Conservation (phyloP, 371 early-diverging fungal genomes). For the Mortierella sp. region DNA sequence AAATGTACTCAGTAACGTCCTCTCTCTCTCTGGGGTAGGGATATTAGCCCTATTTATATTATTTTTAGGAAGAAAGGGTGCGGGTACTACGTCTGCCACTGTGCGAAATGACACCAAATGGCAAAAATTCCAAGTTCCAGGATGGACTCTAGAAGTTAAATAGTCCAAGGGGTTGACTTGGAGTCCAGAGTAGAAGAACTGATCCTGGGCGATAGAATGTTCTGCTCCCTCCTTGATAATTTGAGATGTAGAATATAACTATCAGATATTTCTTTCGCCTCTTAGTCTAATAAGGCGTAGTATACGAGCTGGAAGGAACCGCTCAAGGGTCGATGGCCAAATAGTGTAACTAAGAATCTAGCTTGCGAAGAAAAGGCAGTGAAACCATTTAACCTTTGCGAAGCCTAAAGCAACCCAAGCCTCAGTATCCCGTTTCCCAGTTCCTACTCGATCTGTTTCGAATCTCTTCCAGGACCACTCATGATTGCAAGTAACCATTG, state of each 20-base stretch:
- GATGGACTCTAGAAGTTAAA: too few species aligned
- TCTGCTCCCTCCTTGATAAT: constrained; percentile 1
- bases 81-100: too few species aligned
- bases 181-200: too few species aligned
- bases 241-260: constrained; percentile 1
- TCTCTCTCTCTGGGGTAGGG: neutral
- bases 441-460: neutral
- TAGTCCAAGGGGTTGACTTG: too few species aligned
- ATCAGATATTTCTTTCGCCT: neutral
- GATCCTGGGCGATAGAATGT: neutral
- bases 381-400: neutral
- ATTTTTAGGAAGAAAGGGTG: too few species aligned
- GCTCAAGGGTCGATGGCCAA: neutral
- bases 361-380: neutral
- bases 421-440: neutral
- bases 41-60: too few species aligned
- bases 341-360: constrained; percentile 2
- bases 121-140: too few species aligned
- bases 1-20: neutral
- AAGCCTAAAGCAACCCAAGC: too few species aligned
- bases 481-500: neutral
- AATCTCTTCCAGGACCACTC: neutral
- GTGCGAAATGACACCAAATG: too few species aligned
- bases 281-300: neutral
- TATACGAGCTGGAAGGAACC: neutral